Base-by-base conservation (phyloP, 768 basidiomycete genomes). In the Boletus patriciae region DNA sequence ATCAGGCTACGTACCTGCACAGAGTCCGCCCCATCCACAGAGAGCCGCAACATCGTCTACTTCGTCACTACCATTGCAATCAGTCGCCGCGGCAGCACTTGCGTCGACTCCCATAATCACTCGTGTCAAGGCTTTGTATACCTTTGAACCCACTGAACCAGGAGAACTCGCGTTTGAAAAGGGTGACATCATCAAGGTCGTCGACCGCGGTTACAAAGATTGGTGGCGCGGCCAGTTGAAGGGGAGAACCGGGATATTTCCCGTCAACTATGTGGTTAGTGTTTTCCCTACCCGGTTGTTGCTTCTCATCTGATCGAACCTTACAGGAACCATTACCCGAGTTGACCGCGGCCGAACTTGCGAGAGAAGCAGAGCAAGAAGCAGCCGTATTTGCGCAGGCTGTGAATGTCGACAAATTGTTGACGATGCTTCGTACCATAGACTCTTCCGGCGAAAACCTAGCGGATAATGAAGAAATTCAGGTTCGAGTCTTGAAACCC, bases 161-260 rank as follows among this genome's bases (percentile, higher is more conserved):
- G 94, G 94, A 12, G 96, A 98, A 69, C 80, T 98, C 2, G 86
- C 87, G 1, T 96, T 98, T 66, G 88, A 92, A 49, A 89, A 88
- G 62, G 96, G 94, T 2, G 95, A 97, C 61, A 78, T 96, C 45
- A 94, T 98, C 77, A 93, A 94, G 66, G 95, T 98, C 15, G 86
- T 98, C 23, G 94, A 97, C 70, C 84, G 93, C 25, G 89, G 88
- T 23, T 96, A 96, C 72, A 89, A 92, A 64, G 94, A 97, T 68
- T 98, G 96, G 96, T 98, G 94, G 93, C 76, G 92, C 23, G 96
- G 96, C 1, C 94, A 97, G 63, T 72, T 95, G 44, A 90, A 86
- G 66, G 94, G 92, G 0, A 77, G 90, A 55, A 93, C 94, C 3
- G 94, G 94, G 43, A 98, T 98, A 46, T 98, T 98, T 73, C 96